Percentiles rank a stretch among this genome's conserved stretches.
These are phyloP conservation scores for Melanogaster broomeanus DNA, from an alignment of 768 basidiomycete species.

Conservation along the genomic window DNA sequence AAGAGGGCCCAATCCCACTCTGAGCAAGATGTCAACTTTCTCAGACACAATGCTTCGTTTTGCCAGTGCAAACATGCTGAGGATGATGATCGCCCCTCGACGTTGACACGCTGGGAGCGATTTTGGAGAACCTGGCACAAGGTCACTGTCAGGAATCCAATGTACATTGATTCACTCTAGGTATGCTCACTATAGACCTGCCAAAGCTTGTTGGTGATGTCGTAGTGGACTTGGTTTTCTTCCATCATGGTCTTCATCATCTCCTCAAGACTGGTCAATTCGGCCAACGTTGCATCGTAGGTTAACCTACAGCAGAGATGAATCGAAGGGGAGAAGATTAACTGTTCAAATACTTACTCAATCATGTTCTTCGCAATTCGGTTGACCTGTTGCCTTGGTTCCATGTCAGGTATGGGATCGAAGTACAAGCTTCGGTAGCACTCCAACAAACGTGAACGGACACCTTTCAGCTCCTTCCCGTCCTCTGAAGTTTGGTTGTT, in stretches of 20 bases:
- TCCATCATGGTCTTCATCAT: constrained; percentile 97
- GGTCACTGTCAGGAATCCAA: not conserved
- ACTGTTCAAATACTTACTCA: constrained; percentile 57
- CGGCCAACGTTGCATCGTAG: constrained; percentile 89
- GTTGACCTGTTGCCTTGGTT: constrained; percentile 84
- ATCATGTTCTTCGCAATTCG: constrained; percentile 97
- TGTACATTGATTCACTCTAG: not conserved
- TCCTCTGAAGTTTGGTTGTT: constrained; percentile 79
- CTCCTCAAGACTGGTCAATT: constrained; percentile 94
- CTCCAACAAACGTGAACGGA: constrained; percentile 85
- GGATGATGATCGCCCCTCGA: constrained; percentile 92
- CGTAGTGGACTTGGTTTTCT: constrained; percentile 76
- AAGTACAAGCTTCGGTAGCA: constrained; percentile 89
- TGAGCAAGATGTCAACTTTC: constrained; percentile 80
- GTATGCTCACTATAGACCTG: constrained; percentile 82
- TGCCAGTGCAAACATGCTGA: constrained; percentile 96
- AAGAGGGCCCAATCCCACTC: constrained; percentile 79
- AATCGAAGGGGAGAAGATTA: not conserved
- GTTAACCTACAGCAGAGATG: constrained; percentile 60
- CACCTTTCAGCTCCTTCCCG: constrained; percentile 80
- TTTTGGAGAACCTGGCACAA: constrained; percentile 62
- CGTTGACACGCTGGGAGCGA: constrained; percentile 81
- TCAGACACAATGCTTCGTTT: constrained; percentile 78
- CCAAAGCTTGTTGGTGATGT: constrained; percentile 92
- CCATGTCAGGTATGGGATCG: constrained; percentile 71